Conservation (phyloP, 2,329 filamentous ascomycete species). For the Cercospora beticola region DNA sequence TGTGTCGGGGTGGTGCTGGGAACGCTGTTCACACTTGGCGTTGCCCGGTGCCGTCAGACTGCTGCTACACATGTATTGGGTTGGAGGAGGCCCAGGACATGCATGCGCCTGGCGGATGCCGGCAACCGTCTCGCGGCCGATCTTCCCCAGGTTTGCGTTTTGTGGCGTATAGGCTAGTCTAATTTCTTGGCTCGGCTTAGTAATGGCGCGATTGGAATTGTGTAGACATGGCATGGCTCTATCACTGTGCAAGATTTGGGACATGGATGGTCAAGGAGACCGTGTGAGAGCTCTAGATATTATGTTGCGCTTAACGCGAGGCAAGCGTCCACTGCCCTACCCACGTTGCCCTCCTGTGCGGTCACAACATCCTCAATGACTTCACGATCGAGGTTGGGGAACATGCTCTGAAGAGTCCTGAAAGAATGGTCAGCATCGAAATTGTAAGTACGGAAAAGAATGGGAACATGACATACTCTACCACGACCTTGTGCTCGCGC, state of each 20-base stretch:
- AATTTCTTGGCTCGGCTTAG: background rate
- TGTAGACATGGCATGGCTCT: background rate
- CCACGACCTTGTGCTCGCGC: conserved; percentile 84
- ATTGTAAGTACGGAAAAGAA: background rate
- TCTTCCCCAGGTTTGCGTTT: conserved; percentile 1
- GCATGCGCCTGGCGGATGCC: background rate
- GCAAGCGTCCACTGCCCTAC: conserved; percentile 51
- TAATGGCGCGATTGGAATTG: background rate
- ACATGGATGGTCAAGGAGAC: background rate
- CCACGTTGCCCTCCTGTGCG: conserved; percentile 77
- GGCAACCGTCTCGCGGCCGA: background rate
- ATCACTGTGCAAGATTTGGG: background rate
- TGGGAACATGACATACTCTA: conserved; percentile 58
- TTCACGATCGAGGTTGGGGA: conserved; percentile 89
- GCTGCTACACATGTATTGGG: background rate
- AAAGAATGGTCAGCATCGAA: conserved; percentile 6
- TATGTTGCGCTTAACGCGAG: conserved; percentile 42
- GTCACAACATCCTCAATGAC: conserved; percentile 96
- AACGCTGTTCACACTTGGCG: background rate
- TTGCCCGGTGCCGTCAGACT: background rate
- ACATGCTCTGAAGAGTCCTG: conserved; percentile 87
- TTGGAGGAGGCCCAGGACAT: background rate
- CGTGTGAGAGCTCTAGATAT: background rate
- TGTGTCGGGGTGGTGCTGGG: background rate
- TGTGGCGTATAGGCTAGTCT: background rate